Conservation (phyloP, 1,284 basidiomycete species). For the Cryptococcus sp. region DNA sequence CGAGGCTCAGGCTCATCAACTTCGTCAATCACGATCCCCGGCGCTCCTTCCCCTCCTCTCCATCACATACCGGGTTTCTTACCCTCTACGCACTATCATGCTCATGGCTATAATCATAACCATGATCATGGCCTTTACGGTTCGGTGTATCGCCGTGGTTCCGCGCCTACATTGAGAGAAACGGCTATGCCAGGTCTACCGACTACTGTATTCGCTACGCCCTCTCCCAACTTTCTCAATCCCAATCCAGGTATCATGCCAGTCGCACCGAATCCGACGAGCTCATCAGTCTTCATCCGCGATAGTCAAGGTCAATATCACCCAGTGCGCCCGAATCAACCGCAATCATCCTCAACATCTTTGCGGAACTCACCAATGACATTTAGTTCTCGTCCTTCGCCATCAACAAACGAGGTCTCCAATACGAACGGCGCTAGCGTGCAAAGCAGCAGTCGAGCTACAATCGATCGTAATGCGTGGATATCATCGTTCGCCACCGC, state of each 20-base stretch:
- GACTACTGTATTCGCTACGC: conserved; percentile 9
- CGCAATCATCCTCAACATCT: no score
- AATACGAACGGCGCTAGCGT: no score
- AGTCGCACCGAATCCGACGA: no score
- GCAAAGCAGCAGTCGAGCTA: no score
- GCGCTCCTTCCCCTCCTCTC: conserved; percentile 2
- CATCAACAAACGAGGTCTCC: no score
- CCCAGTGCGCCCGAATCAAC: no score
- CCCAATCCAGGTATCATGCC: background rate
- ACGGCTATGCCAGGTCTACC: conserved; percentile 13
- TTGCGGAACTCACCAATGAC: no score
- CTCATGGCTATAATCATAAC: background rate
- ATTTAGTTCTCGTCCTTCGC: no score
- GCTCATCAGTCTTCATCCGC: no score
- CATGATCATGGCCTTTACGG: background rate
- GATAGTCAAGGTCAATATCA: no score
- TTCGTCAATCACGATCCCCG: conserved; percentile 28
- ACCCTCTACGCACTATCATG: background rate
- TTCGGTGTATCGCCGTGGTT: conserved; percentile 10
- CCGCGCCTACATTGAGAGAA: conserved; percentile 5
- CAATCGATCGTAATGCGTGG: no score
- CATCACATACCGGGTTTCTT: background rate
- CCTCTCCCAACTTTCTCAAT: conserved; percentile 17
- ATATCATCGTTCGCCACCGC: no score
- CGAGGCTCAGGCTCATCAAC: conserved; percentile 30